These are phyloP conservation scores for Purpureocillium takamizusanense DNA, from an alignment of 2,329 filamentous ascomycete species.

Conservation along the genomic window DNA sequence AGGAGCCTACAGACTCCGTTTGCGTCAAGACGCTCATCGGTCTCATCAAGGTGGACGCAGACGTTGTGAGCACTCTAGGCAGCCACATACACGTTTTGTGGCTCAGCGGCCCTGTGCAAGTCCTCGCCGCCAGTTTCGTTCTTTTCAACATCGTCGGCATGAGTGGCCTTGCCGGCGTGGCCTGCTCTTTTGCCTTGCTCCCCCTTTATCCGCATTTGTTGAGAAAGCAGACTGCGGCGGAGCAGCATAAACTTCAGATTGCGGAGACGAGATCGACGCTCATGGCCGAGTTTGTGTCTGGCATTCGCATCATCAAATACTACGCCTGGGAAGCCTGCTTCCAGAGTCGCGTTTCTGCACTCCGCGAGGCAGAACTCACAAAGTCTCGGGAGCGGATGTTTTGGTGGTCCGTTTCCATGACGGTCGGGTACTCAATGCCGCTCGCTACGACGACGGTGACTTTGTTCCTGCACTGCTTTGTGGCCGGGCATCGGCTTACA, in stretches of 20 bases:
- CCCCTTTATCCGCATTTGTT: neutral
- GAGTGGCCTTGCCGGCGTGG: neutral
- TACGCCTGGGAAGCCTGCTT: constrained; percentile 60
- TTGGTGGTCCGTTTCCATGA: constrained; percentile 1
- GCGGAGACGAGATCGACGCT: neutral
- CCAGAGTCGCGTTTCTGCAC: constrained; percentile 50
- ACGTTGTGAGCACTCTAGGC: neutral
- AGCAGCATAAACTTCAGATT: neutral
- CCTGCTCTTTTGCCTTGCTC: neutral
- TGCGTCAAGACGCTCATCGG: neutral
- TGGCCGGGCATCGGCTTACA: neutral
- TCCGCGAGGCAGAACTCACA: constrained; percentile 50
- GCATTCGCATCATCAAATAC: constrained; percentile 69
- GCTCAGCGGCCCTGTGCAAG: neutral
- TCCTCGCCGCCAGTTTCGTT: neutral
- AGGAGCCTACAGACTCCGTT: neutral
- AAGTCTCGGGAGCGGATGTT: constrained; percentile 53
- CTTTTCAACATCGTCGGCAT: constrained; percentile 1
- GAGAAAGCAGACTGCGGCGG: neutral
- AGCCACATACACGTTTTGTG: constrained; percentile 1
- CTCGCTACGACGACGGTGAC: neutral
- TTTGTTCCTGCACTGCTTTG: constrained; percentile 1
- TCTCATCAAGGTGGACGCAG: neutral
- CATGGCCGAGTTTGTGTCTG: constrained; percentile 51
- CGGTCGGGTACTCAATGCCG: neutral